A percentile compares a stretch with the other conserved stretches of the same genome.
Evolutionary conservation across 1,139 yeast species (phyloP).

Genomic region (Pichia sp.): DNA sequence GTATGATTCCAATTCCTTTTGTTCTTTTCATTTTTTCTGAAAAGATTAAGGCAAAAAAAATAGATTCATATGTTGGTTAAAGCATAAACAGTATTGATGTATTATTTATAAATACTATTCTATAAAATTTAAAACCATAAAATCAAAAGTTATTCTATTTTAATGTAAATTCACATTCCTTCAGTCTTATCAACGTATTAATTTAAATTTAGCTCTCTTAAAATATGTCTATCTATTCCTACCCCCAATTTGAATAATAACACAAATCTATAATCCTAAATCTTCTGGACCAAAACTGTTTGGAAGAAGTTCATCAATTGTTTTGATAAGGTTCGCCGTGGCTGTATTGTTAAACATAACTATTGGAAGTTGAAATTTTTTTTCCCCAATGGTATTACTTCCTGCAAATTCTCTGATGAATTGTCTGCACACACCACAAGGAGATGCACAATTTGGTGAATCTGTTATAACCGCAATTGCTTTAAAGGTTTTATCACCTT

Average conservation of each 20-base stretch:
- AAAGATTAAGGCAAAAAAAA: conserved; percentile 37
- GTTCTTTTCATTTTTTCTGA: conserved; percentile 55
- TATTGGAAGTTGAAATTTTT: conserved; percentile 37
- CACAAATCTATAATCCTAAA: too few species aligned
- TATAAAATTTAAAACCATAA: too few species aligned
- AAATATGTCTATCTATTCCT: too few species aligned
- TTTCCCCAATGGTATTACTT: conserved; percentile 19
- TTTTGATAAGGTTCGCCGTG: conserved; percentile 35
- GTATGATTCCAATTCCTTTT: conserved; percentile 63
- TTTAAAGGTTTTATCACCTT: conserved; percentile 37
- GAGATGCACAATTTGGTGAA: conserved; percentile 55
- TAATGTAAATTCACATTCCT: too few species aligned
- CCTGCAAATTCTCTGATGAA: conserved; percentile 67
- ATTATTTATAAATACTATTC: too few species aligned
- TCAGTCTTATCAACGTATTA: too few species aligned
- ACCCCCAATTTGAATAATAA: too few species aligned
- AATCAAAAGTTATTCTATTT: too few species aligned
- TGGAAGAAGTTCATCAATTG: conserved; percentile 67
- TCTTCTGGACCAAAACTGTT: conserved; percentile 83
- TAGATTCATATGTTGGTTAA: too few species aligned
- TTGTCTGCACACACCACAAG: conserved; percentile 95
- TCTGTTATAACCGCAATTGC: conserved; percentile 75
- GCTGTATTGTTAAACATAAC: conserved; percentile 58
- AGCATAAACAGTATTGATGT: too few species aligned
- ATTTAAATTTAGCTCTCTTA: too few species aligned